phyloP scores from a whole-genome alignment of 352 stramenopile species.

The Phytophthora lateralis region DNA sequence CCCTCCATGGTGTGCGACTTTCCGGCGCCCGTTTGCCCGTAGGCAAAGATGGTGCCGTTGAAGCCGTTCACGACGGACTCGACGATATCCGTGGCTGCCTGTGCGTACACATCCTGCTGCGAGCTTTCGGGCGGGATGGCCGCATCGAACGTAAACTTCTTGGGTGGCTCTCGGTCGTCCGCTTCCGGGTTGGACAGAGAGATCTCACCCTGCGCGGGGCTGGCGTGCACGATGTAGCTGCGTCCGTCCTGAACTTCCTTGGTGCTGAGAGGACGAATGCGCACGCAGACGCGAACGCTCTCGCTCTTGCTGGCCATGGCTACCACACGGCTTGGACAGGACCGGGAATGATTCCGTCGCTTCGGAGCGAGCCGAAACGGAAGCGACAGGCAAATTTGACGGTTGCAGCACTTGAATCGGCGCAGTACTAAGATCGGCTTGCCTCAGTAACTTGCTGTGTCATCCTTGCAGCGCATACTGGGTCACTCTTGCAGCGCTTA shows the following conservation, averaged over 20 bases:
- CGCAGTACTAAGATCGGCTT: too few relatives aligned
- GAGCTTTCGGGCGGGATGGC: conserved; percentile 86
- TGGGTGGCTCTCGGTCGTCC: conserved; percentile 80
- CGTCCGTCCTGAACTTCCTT: conserved; percentile 94
- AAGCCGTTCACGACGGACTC: conserved; percentile 95
- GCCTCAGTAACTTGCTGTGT: too few relatives aligned
- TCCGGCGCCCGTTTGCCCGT: conserved; percentile 90
- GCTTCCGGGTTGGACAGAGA: conserved; percentile 85
- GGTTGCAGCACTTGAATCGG: background rate
- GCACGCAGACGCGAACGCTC: conserved; percentile 93
- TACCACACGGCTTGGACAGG: background rate
- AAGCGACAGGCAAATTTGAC: conserved; percentile 7
- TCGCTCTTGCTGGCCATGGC: conserved; percentile 60
- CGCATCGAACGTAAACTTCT: conserved; percentile 96
- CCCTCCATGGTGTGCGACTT: conserved; percentile 94
- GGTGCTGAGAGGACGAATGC: conserved; percentile 91
- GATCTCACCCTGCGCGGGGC: conserved; percentile 83
- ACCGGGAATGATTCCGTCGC: conserved; percentile 13
- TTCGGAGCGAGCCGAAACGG: conserved; percentile 18
- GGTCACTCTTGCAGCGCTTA: too few relatives aligned
- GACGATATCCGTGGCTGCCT: conserved; percentile 90
- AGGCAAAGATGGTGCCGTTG: conserved; percentile 97
- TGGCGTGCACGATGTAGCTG: conserved; percentile 76
- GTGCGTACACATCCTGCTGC: conserved; percentile 93
- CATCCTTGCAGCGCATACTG: too few relatives aligned